These are phyloP conservation scores for Syncephalastrum monosporum DNA, from an alignment of 371 early-diverging fungal genomes.

Conservation along the genomic window DNA sequence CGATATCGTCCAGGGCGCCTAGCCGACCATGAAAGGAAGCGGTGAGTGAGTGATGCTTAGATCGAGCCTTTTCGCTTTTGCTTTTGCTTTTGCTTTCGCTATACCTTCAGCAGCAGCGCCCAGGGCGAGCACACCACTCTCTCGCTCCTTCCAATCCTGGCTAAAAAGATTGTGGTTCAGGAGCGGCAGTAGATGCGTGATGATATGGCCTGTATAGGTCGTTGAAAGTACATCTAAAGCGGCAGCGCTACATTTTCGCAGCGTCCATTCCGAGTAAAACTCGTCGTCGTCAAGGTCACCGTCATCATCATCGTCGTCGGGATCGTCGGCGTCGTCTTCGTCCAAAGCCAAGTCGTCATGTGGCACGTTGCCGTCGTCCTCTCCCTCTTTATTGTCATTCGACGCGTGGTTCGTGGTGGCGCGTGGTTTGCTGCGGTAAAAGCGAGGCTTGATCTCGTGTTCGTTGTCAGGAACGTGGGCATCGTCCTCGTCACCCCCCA, in stretches of 20 bases:
- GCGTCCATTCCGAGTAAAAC: conserved; percentile 88
- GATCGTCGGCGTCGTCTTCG: conserved; percentile 42
- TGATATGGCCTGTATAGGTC: conserved; percentile 73
- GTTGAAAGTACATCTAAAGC: conserved; percentile 87
- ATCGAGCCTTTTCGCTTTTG: background rate
- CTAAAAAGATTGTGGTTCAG: conserved; percentile 75
- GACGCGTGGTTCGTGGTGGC: background rate
- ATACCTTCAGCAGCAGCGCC: conserved; percentile 93
- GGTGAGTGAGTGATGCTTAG: background rate
- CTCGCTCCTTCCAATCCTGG: conserved; percentile 84
- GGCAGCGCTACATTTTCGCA: conserved; percentile 95
- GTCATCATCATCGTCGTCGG: conserved; percentile 82
- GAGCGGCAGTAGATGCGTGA: conserved; percentile 75
- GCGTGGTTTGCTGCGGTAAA: conserved; percentile 49
- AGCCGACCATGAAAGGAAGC: background rate
- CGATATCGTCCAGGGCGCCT: conserved; percentile 77
- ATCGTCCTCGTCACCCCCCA: conserved; percentile 75
- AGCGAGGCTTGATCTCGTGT: conserved; percentile 84
- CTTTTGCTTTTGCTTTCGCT: background rate
- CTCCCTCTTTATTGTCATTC: background rate
- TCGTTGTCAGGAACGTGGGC: conserved; percentile 72
- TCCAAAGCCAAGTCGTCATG: conserved; percentile 4
- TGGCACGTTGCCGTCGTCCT: background rate
- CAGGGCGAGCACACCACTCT: conserved; percentile 92
- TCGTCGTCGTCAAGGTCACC: conserved; percentile 91